phyloP scores from a whole-genome alignment of 129 eudicot species.

The Flaveria trinervia region DNA sequence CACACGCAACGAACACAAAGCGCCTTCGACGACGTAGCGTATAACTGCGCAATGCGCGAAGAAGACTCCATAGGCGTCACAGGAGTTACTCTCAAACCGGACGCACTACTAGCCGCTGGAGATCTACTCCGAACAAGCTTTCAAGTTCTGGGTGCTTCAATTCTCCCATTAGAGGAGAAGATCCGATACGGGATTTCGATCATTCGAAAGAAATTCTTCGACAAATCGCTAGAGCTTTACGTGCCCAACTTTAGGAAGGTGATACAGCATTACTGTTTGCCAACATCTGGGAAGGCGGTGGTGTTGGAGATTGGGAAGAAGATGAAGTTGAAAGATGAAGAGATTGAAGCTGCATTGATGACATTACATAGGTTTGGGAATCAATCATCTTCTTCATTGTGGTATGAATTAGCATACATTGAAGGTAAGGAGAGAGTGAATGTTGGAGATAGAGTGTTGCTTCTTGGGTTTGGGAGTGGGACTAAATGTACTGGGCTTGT shows the following conservation, averaged over 20 bases:
- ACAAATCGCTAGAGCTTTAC: constrained; percentile 51
- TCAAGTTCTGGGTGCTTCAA: constrained; percentile 39
- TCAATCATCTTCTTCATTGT: constrained; percentile 73
- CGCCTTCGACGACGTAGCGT: constrained; percentile 59
- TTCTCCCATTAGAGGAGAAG: constrained; percentile 56
- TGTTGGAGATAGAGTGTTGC: constrained; percentile 65
- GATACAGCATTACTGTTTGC: constrained; percentile 69
- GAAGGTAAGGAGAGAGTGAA: constrained; percentile 70
- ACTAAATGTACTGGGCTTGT: constrained; percentile 63
- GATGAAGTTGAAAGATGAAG: constrained; percentile 61
- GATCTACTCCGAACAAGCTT: constrained; percentile 52
- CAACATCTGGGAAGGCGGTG: constrained; percentile 53
- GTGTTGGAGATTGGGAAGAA: constrained; percentile 56
- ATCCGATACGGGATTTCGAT: constrained; percentile 42
- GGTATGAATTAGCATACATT: constrained; percentile 77
- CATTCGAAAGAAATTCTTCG: constrained; percentile 31
- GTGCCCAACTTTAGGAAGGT: constrained; percentile 57
- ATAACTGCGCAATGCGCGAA: constrained; percentile 61
- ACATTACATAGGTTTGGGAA: constrained; percentile 79
- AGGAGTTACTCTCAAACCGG: constrained; percentile 54
- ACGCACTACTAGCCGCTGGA: constrained; percentile 50
- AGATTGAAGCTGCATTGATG: constrained; percentile 68
- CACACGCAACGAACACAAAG: constrained; percentile 48
- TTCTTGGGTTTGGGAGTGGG: constrained; percentile 75
- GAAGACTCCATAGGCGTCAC: constrained; percentile 60